phyloP scores from a whole-genome alignment of 2,329 filamentous ascomycete genomes.

The Hypoxylon sp. region DNA sequence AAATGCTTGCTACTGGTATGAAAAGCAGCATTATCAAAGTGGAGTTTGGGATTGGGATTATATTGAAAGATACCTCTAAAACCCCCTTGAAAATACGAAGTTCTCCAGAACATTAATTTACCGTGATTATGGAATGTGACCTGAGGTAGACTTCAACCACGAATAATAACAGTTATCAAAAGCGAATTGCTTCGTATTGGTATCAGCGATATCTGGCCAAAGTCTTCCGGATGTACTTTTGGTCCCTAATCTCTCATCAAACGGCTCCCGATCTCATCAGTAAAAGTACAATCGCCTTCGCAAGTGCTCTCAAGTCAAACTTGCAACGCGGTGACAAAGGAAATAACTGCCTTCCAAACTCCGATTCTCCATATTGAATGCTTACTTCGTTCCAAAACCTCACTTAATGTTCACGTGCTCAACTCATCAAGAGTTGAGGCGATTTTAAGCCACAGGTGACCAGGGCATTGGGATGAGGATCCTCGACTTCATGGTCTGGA shows the following conservation, averaged over 20 bases:
- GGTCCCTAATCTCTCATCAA: constrained; percentile 6
- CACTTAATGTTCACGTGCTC: not conserved
- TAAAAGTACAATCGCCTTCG: constrained; percentile 33
- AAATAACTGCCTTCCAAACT: constrained; percentile 36
- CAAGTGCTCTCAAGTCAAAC: constrained; percentile 4
- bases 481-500: constrained; percentile 95
- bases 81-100: not conserved
- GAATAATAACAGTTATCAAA: not conserved
- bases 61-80: constrained; percentile 14
- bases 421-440: not conserved
- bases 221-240: constrained; percentile 5
- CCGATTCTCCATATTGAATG: constrained; percentile 38
- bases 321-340: constrained; percentile 9
- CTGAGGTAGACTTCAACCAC: not conserved
- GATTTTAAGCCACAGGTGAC: constrained; percentile 84
- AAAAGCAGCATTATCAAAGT: constrained; percentile 3
- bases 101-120: too few species aligned
- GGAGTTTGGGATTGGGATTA: constrained; percentile 12
- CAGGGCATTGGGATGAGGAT: constrained; percentile 96
- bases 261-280: constrained; percentile 17
- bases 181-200: constrained; percentile 30
- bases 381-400: constrained; percentile 21
- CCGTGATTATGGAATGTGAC: not conserved
- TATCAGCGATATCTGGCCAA: constrained; percentile 19
- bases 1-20: not conserved